Base-by-base conservation (phyloP, 345 rosid genomes). In the Adansonia digitata region DNA sequence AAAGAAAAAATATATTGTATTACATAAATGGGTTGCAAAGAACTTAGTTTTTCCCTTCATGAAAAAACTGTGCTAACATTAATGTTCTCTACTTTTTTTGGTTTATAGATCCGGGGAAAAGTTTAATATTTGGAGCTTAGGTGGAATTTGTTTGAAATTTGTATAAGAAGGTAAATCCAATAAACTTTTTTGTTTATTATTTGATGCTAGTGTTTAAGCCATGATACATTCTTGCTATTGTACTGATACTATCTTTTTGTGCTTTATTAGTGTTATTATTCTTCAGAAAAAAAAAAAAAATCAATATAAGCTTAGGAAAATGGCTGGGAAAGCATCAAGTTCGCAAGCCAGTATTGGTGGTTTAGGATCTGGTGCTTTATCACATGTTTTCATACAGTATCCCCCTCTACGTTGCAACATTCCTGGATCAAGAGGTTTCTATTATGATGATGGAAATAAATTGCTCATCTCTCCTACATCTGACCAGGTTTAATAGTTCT, bases 371-470 rank as follows among this genome's bases (percentile, higher is more conserved):
- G 92, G 93, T 79, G 89, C 88, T 51, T 82, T 91, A 26, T 93
- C 99, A 48, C 99, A 95, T 85, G 94, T 83, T 77, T 93, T 90
- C 79, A 80, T 91, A 78, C 88, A 87, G 63, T 77, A 86, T 76
- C 92, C 97, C 43, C 88, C 98, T 29, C 84, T 95, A 68, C 82
- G 79, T 24, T 90, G 93, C 85, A 81, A 82, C 82, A 49, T 86
- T 83, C 87, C 90, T 75, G 94, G 84, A 72, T 87, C 97, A 71
- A 87, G 83, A 73, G 90, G 92, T 70, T 86, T 92, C 72, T 90
- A 85, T 86, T 96, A 93, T 78, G 99, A 96, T 79, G 98, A 96
- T 82, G 97, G 92, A 75, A 89, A 84, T 84, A 93, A 88, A 85
- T 75, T 90, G 79, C 85, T 93, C 24, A 81, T 92, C 53, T 82